phyloP scores from a whole-genome alignment of 345 rosid species.

The Populus simonii region DNA sequence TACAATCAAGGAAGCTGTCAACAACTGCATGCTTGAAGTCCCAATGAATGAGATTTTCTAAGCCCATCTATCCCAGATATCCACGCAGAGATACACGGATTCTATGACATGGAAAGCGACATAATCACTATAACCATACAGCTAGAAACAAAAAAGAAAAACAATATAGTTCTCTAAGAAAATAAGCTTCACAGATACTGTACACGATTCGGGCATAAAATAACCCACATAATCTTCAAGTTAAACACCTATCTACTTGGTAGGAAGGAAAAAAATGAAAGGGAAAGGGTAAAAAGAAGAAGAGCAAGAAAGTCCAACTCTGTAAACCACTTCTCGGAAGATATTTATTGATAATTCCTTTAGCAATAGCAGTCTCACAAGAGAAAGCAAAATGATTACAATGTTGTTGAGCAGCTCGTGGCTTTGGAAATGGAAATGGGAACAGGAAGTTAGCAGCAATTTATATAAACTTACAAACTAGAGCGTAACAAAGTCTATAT shows the following conservation, averaged over 20 bases:
- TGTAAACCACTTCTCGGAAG: no score
- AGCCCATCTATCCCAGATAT: background rate
- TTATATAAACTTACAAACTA: background rate
- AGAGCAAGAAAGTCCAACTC: background rate
- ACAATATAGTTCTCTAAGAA: background rate
- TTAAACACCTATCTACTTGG: background rate
- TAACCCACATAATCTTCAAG: background rate
- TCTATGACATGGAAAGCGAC: background rate
- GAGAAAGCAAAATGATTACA: background rate
- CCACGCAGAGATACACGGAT: background rate
- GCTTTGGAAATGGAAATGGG: background rate
- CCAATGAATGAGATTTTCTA: background rate
- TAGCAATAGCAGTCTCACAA: background rate
- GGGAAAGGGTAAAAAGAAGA: background rate
- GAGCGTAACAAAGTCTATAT: background rate
- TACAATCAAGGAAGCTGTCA: background rate
- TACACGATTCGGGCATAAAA: background rate
- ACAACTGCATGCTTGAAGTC: background rate
- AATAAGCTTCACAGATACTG: background rate
- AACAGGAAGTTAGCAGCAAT: background rate
- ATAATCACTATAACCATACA: background rate
- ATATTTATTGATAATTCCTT: background rate
- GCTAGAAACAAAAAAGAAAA: background rate
- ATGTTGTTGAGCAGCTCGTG: background rate
- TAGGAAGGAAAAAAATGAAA: background rate